Base-by-base conservation (phyloP, 2,329 filamentous ascomycete species). In the Myriosclerotinia duriaeana region DNA sequence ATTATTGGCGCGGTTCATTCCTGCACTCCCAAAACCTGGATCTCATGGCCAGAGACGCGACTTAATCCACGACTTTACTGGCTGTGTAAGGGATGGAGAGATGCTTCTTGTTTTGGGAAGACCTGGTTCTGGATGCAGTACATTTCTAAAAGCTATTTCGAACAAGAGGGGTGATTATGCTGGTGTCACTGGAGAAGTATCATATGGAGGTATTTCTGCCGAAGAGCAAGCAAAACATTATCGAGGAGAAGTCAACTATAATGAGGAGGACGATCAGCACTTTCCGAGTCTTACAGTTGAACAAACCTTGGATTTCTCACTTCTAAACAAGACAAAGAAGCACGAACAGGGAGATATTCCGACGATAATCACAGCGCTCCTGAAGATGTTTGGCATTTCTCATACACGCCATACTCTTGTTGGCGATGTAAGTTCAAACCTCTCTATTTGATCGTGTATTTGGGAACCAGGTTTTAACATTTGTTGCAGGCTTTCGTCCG, bases 321-420 rank as follows among this genome's bases (percentile, higher is more conserved):
- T 93, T 59, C 84, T 87, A 77, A 92, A 87, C 78, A 92, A 92
- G 79, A 92, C 89, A 11, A 88, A 85, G 77, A 90, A 89, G 76
- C 81, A 85, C 58, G 85, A 86, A 52, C 83, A 82, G 56, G 80
- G 79, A 3, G 85, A 88, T 58, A 89, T 92, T 34, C 86, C 87
- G 0, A 78, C 90, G 66, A 88, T 93, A 65, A 85, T 90, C 22
- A 83, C 87, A 63, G 87, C 89, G 0, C 79, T 94, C 55, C 78
- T 93, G 75, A 89, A 87, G 73, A 92, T 93, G 80, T 93, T 94
- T 71, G 89, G 89, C 12, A 93, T 94, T 66, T 82, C 81, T 15
- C 91, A 94, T 73, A 93, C 90, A 0, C 87, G 85, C 72, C 83
- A 90, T 72, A 94, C 91, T 0, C 81, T 86, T 1, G 89, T 94